Evolutionary conservation across 108 stramenopile genomes (phyloP).

Genomic region (Cyclotella atomus): DNA sequence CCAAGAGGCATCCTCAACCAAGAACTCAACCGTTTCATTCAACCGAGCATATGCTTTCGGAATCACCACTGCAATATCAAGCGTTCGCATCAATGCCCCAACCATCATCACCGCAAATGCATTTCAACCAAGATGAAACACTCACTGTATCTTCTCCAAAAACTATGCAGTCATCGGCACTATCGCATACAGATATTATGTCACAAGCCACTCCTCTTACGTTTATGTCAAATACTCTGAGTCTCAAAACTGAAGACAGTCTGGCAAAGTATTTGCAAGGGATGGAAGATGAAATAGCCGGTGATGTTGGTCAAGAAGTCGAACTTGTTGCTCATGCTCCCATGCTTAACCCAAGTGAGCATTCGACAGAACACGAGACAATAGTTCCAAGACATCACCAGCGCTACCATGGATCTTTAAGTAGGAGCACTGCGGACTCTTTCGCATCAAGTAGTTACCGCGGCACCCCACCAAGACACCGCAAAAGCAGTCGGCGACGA

Average conservation of each 20-base stretch:
- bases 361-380: constrained; percentile 7
- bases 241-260: constrained; percentile 27
- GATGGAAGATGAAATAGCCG: constrained; percentile 45
- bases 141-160: background rate
- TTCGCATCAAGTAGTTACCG: background rate
- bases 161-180: background rate
- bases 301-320: constrained; percentile 49
- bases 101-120: background rate
- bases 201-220: constrained; percentile 24
- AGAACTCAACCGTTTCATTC: constrained; percentile 4
- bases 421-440: background rate
- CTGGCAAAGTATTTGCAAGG: constrained; percentile 30
- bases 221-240: constrained; percentile 29
- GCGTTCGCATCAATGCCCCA: too few species aligned
- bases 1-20: constrained; percentile 14
- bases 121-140: background rate
- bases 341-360: constrained; percentile 14
- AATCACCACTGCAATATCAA: too few species aligned
- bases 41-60: background rate
- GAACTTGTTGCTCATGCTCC: constrained; percentile 45
- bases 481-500: constrained; percentile 19
- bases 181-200: background rate
- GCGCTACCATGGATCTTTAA: background rate
- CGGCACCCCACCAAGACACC: constrained; percentile 6
- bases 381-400: background rate